Evolutionary conservation across 1,284 basidiomycete genomes (phyloP).

Genomic region (Peniophora sp.): DNA sequence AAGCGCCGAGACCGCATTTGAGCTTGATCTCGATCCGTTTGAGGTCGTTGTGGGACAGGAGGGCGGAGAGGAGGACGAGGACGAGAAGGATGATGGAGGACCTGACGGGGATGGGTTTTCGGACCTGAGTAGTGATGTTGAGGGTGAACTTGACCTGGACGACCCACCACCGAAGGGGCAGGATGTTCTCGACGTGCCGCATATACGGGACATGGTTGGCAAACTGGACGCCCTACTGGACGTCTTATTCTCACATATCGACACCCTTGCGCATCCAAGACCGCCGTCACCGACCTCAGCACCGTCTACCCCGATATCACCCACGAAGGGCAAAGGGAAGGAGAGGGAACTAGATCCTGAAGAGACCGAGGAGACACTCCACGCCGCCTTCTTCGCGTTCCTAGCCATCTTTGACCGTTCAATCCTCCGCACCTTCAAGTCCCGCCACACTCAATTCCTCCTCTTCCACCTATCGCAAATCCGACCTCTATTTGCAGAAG

Average conservation of each 20-base stretch:
- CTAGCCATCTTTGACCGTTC: slow-evolving; percentile 90
- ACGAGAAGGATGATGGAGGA: slow-evolving; percentile 31
- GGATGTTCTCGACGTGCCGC: slow-evolving; percentile 45
- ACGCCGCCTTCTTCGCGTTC: slow-evolving; percentile 75
- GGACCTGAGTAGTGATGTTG: slow-evolving; percentile 64
- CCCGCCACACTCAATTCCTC: slow-evolving; percentile 95
- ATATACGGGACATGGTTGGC: slow-evolving; percentile 80
- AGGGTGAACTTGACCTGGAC: slow-evolving; percentile 44
- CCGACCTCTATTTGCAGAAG: slow-evolving; percentile 82
- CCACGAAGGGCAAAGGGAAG: neutral
- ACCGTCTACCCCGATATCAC: slow-evolving; percentile 13
- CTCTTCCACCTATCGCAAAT: slow-evolving; percentile 94
- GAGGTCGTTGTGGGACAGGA: slow-evolving; percentile 75
- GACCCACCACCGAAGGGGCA: slow-evolving; percentile 24
- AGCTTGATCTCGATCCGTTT: slow-evolving; percentile 76
- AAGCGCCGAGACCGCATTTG: slow-evolving; percentile 33
- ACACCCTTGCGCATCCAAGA: slow-evolving; percentile 16
- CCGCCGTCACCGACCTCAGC: slow-evolving; percentile 13
- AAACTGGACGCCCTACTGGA: slow-evolving; percentile 89
- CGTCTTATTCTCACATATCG: slow-evolving; percentile 79
- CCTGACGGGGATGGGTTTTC: slow-evolving; percentile 42
- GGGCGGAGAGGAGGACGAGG: slow-evolving; percentile 45
- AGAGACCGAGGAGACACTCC: slow-evolving; percentile 21
- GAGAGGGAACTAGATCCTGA: slow-evolving; percentile 2
- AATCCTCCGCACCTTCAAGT: slow-evolving; percentile 93